phyloP scores from a whole-genome alignment of 2,329 filamentous ascomycete species.

The Colletotrichum gigasporum region DNA sequence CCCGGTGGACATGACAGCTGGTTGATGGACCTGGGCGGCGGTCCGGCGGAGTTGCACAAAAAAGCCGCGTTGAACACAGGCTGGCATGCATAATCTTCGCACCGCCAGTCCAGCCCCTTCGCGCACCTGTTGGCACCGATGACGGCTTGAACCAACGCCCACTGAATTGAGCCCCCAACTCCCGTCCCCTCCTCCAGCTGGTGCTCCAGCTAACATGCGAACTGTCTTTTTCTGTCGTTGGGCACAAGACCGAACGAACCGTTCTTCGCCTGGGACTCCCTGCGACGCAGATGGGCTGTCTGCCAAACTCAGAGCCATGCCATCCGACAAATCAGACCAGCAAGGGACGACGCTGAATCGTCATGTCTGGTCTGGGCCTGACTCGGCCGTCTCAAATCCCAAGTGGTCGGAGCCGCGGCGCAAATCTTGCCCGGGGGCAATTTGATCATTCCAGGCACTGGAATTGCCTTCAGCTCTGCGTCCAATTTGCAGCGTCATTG shows the following conservation, averaged over 20 bases:
- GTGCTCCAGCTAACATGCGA: too few species aligned
- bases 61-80: too few species aligned
- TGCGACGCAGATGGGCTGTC: not conserved
- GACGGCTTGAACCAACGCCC: not conserved
- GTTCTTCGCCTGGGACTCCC: not conserved
- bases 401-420: not conserved
- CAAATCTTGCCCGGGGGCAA: not conserved
- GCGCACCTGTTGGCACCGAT: not conserved
- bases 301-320: not conserved
- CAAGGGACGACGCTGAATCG: not conserved
- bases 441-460: too few species aligned
- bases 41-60: not conserved
- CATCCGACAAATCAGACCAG: not conserved
- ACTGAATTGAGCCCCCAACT: too few species aligned
- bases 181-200: not conserved
- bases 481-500: too few species aligned
- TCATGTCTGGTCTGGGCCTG: not conserved
- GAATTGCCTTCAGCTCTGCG: not conserved
- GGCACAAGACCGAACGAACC: constrained; percentile 1
- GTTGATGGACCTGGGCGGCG: not conserved
- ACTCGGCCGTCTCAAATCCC: not conserved
- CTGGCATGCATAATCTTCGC: constrained; percentile 6
- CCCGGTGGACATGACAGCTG: constrained; percentile 15
- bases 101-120: not conserved
- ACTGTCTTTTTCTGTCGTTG: not conserved